A percentile compares a stretch with the other conserved stretches of the same genome.
Evolutionary conservation across 306 rosid genomes (phyloP).

Genomic region (Biancaea sappan): DNA sequence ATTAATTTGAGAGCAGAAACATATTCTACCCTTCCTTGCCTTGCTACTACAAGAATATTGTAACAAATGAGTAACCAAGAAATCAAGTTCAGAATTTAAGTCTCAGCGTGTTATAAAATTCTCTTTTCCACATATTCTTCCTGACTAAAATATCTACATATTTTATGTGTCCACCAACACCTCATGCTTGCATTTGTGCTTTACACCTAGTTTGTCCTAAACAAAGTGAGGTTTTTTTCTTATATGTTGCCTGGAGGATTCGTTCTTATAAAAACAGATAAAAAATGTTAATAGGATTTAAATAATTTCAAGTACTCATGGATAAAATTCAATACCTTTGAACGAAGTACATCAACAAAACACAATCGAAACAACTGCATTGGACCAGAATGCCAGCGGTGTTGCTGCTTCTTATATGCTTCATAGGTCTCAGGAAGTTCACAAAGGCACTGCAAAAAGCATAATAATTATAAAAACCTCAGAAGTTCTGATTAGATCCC

Average conservation of each 20-base stretch:
- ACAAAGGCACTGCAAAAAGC: conserved; percentile 85
- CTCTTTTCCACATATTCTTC: neutral
- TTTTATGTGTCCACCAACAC: neutral
- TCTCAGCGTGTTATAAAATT: neutral
- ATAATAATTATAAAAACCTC: conserved; percentile 37
- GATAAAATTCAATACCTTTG: conserved; percentile 65
- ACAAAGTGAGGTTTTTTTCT: neutral
- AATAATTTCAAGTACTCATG: conserved; percentile 15
- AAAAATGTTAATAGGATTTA: conserved; percentile 8
- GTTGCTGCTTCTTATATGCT: conserved; percentile 97
- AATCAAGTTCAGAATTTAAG: conserved; percentile 9
- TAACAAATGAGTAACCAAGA: neutral
- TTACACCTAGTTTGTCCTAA: neutral
- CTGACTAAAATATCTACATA: neutral
- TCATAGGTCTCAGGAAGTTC: conserved; percentile 98
- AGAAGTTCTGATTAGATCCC: conserved; percentile 17
- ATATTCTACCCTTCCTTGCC: conserved; percentile 4
- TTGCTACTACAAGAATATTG: neutral
- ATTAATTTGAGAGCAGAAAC: neutral
- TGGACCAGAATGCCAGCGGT: conserved; percentile 99
- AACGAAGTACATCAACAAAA: conserved; percentile 78
- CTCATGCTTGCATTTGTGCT: conserved; percentile 7
- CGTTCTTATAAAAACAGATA: neutral
- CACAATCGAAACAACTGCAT: conserved; percentile 96
- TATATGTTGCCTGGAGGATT: neutral